Base-by-base conservation (phyloP, 192 early-diverging fungal species). In the Jimgerdemannia lactiflua region DNA sequence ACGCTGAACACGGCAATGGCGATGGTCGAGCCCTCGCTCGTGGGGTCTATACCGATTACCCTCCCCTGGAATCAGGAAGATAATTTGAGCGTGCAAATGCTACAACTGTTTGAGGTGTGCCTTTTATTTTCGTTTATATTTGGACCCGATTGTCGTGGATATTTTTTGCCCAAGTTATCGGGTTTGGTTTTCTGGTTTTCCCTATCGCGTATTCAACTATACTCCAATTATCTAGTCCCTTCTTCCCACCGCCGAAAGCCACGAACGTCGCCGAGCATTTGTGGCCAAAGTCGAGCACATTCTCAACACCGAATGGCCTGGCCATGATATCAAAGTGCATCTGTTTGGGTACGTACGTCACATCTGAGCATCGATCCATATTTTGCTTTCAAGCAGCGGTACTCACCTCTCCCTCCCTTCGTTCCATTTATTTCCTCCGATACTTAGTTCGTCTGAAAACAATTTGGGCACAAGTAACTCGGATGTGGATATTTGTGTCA, bases 401-500 rank as follows among this genome's bases (percentile, higher is more conserved):
- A 29, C 29, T 29, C 29, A 29, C 29, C 29, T 29, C 29, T 29
- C 29, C 29, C 29, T 29, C 29, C 29, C 29, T 29, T 29, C 29
- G 1, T 71, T 41, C 11, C 74, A 39, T 14, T 40, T 63, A 67
- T 65, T 19, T 69, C 39, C 65, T 43, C 29, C 17, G 67, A 29
- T 42, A 40, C 11, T 39, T 59, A 94, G 92, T 42, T 97, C 96
- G 4, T 93, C 95, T 0, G 90, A 93, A 43, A 98, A 97, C 82
- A 92, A 92, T 59, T 84, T 99, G 39, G 96, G 94, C 29, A 95
- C 95, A 0, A 87, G 83, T 49, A 82, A 82, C 19, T 94, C 93
- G 54, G 97, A 99, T 80, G 94, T 99, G 9, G 97, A 99, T 81
- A 86, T 99, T 29, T 97, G 95, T 77, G 81, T 99, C 71, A 94